Evolutionary conservation across 352 stramenopile genomes (phyloP).

Genomic region (Globisporangium nodosum): DNA sequence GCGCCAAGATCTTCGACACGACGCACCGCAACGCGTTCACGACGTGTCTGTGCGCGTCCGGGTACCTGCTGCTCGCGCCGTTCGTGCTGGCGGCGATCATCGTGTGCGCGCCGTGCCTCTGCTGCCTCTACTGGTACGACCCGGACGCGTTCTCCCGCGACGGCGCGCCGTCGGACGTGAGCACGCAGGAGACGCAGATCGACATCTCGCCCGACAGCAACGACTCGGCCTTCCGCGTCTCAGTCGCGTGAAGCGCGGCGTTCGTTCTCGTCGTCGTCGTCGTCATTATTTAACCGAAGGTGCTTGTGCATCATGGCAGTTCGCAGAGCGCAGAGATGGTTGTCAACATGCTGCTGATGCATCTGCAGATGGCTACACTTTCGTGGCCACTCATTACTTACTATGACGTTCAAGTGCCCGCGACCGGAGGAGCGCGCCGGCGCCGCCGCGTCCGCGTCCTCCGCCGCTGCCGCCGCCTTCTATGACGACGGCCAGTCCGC

Average conservation of each 20-base stretch:
- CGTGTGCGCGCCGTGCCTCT: constrained; percentile 16
- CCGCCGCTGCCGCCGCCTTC: constrained; percentile 22
- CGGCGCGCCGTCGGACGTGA: constrained; percentile 3
- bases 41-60: constrained; percentile 53
- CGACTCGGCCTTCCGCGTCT: constrained; percentile 12
- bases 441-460: constrained; percentile 13
- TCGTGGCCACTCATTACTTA: neutral
- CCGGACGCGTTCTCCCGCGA: constrained; percentile 5
- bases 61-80: constrained; percentile 48
- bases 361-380: no score
- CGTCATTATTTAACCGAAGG: no score
- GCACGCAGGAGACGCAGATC: constrained; percentile 10
- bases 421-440: constrained; percentile 40
- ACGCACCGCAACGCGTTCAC: constrained; percentile 57
- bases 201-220: constrained; percentile 10
- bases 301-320: no score
- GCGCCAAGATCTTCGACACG: constrained; percentile 31
- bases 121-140: constrained; percentile 12
- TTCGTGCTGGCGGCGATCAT: constrained; percentile 23
- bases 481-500: constrained; percentile 55
- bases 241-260: neutral
- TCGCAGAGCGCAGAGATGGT: no score
- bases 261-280: no score
- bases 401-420: constrained; percentile 51
- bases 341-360: no score